Percentiles rank a stretch among this genome's conserved stretches.
Evolutionary conservation across 108 stramenopile genomes (phyloP).

Genomic region (Chaetoceros muelleri): DNA sequence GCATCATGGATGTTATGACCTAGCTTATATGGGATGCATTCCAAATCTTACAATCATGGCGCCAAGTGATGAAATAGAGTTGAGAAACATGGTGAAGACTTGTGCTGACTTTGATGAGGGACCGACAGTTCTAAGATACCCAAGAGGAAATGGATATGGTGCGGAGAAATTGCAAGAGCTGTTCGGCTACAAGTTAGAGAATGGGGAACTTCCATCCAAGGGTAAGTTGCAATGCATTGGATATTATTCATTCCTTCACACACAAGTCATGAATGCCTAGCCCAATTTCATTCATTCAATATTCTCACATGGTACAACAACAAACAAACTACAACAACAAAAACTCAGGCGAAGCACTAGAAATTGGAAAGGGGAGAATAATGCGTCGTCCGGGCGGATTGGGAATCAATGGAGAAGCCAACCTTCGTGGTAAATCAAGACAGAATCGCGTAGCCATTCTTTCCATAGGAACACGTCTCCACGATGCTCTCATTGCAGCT

Average conservation of each 20-base stretch:
- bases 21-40: slow-evolving; percentile 88
- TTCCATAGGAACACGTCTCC: slow-evolving; percentile 85
- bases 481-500: slow-evolving; percentile 83
- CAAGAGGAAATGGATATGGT: slow-evolving; percentile 91
- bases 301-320: too few relatives aligned
- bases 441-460: slow-evolving; percentile 85
- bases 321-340: too few relatives aligned
- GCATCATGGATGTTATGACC: slow-evolving; percentile 92
- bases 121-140: slow-evolving; percentile 85
- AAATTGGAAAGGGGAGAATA: slow-evolving; percentile 93
- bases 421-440: slow-evolving; percentile 48
- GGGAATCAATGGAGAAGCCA: slow-evolving; percentile 35
- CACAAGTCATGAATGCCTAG: too few relatives aligned
- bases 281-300: neutral
- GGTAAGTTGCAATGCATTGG: slow-evolving; percentile 37
- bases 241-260: too few relatives aligned
- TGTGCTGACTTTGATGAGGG: slow-evolving; percentile 80
- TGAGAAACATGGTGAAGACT: slow-evolving; percentile 91
- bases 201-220: slow-evolving; percentile 65
- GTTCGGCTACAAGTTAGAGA: slow-evolving; percentile 80
- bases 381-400: slow-evolving; percentile 70
- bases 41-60: slow-evolving; percentile 94
- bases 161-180: slow-evolving; percentile 70
- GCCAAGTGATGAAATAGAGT: slow-evolving; percentile 89
- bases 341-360: slow-evolving; percentile 53